Evolutionary conservation across 2,329 filamentous ascomycete genomes (phyloP), one percentile per base, ranked within the genome.

Genomic region (Sporothrix pseudoabietina): DNA sequence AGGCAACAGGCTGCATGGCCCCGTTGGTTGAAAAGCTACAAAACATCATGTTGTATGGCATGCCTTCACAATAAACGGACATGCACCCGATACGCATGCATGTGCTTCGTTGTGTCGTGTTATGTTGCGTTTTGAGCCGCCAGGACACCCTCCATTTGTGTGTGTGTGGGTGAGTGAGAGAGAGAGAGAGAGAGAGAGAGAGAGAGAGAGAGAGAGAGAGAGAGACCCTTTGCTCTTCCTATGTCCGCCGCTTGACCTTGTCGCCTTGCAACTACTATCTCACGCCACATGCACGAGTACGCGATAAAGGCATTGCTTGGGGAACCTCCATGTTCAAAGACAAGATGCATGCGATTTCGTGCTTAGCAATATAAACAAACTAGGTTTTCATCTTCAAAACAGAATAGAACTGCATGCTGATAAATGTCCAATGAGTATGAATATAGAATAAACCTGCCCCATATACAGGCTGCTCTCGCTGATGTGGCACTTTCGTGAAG

Each of bases 61-160:
- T 26, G 59, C 9, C n/a, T 10, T n/a, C 39, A 22, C 59, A 39
- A 66, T 66, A 47, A 26, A 22, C 61, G 39, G 22, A 6, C 7
- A 66, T 47, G 61, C 39, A 47, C 39, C 61, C 39, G 39, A 44
- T 47, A 65, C 61, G 61, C 61, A 65, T 26, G 52, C n/a, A 26
- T 41, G 61, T 65, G 39, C 61, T 16, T 44, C 19, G 35, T 26
- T 44, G 59, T n/a, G n/a, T 47, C 1, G 39, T 16, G n/a, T 47
- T 3, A n/a, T 16, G 22, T 30, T 66, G 19, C 16, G 57, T 47
- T 66, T 30, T 16, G 39, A 5, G 9, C 61, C 41, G 10, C 39
- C 61, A 19, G 30, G 14, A 16, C 19, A 41, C 39, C 10, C 19
- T 44, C 35, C 59, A 61, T n/a, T 35, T 14, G 14, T 30, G 52